Conservation (phyloP, 2,329 filamentous ascomycete species). For the Nemania sp. region DNA sequence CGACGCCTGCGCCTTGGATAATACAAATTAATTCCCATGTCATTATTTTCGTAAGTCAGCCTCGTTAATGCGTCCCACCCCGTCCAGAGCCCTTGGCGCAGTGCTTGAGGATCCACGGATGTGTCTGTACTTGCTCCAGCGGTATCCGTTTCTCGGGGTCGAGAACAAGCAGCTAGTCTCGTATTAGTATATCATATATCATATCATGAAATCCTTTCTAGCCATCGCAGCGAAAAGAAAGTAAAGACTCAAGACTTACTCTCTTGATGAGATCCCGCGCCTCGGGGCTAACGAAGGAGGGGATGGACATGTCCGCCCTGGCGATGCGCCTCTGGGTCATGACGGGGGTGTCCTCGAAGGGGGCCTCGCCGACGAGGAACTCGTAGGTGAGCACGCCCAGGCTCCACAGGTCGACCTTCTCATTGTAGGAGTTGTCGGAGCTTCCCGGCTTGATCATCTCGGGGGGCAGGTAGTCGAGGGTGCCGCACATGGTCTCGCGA, state of each 20-base stretch:
- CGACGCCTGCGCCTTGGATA: conserved; percentile 28
- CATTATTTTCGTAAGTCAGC: conserved; percentile 25
- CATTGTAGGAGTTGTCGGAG: conserved; percentile 85
- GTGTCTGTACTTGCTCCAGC: conserved; percentile 82
- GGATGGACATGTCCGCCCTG: conserved; percentile 88
- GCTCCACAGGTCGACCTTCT: conserved; percentile 97
- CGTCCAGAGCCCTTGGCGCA: conserved; percentile 69
- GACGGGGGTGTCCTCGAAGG: conserved; percentile 91
- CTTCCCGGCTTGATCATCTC: conserved; percentile 91
- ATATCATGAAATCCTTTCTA: neutral
- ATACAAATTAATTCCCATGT: conserved; percentile 27
- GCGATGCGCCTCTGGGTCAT: conserved; percentile 93
- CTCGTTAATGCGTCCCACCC: conserved; percentile 45
- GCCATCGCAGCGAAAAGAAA: too few species aligned
- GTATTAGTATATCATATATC: conserved; percentile 5
- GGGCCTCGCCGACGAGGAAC: conserved; percentile 92
- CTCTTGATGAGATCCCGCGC: conserved; percentile 90
- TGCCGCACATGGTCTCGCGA: conserved; percentile 94
- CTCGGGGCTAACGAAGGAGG: conserved; percentile 86
- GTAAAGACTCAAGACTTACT: conserved; percentile 54
- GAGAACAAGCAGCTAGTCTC: conserved; percentile 75
- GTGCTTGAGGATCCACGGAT: conserved; percentile 97
- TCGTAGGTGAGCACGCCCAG: conserved; percentile 94
- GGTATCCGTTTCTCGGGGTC: conserved; percentile 93
- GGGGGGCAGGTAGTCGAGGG: conserved; percentile 93